A percentile compares a stretch with the other conserved stretches of the same genome.
phyloP scores from a whole-genome alignment of 352 stramenopile species.

The Phytopythium delawarense region DNA sequence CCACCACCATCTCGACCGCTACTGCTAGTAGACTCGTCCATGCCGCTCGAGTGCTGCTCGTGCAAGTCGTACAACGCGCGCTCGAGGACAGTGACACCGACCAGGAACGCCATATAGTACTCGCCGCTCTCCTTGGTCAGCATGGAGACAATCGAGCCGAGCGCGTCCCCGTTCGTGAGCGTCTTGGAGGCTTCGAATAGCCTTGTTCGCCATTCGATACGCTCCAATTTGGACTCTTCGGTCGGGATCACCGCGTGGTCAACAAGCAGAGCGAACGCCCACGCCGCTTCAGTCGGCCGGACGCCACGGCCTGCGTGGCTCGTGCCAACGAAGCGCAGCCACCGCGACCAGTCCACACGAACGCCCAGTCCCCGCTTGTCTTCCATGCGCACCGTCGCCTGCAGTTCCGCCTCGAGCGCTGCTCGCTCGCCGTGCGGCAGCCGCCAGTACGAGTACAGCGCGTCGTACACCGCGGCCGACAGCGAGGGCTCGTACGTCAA shows the following conservation, averaged over 20 bases:
- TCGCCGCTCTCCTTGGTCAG: conserved; percentile 25
- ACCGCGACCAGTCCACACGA: conserved; percentile 23
- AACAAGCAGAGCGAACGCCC: conserved; percentile 33
- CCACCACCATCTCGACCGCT: background rate
- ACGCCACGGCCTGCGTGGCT: background rate
- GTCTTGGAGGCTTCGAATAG: background rate
- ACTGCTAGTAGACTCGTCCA: background rate
- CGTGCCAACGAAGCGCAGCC: conserved; percentile 9
- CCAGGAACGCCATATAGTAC: conserved; percentile 51
- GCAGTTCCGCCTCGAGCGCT: conserved; percentile 14
- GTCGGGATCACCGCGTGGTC: conserved; percentile 22
- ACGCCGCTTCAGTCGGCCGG: conserved; percentile 29
- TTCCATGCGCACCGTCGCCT: conserved; percentile 9
- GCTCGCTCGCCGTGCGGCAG: conserved; percentile 13
- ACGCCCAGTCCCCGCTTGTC: background rate
- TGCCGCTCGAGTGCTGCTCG: conserved; percentile 5
- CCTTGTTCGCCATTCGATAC: background rate
- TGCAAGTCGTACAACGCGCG: conserved; percentile 58
- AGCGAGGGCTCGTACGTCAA: conserved; percentile 30
- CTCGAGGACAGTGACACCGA: conserved; percentile 60
- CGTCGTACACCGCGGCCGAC: conserved; percentile 34
- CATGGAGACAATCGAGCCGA: conserved; percentile 22
- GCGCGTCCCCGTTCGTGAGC: conserved; percentile 22
- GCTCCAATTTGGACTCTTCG: background rate
- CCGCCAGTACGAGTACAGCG: conserved; percentile 50